Base-by-base conservation (phyloP, 192 early-diverging fungal species). In the Allomyces arbusculus region DNA sequence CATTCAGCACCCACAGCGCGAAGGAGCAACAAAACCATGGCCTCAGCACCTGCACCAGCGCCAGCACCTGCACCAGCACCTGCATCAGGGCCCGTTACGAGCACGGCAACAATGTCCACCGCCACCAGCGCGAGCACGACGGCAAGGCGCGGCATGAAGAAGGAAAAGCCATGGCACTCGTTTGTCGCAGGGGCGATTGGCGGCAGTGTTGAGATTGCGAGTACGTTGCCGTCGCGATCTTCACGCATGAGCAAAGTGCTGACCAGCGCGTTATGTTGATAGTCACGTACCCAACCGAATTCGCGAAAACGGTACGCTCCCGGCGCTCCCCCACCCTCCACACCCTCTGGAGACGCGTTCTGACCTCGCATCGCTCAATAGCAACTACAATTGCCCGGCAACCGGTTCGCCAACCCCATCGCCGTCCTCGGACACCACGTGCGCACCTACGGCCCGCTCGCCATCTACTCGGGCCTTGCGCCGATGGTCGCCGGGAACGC, bases 401-500 rank as follows among this genome's bases (percentile, higher is more conserved):
- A 14, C 16, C 50, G 50, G 9, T n/a, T 58, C 50, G 50, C 50
- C 50, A 58, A 58, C 3, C 89, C 95, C 3, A 76, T 91, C 28
- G 89, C 93, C 68, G 90, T 89, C 68, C 71, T 88, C 10, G 73
- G 78, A 12, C 73, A 79, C 25, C 96, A 91, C 0, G 76, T 94
- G 4, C 70, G 77, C 62, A 78, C 80, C 3, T 80, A 86, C 50
- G 95, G 93, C 19, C 63, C 91, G 23, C 58, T 73, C 5, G 88
- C 86, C 0, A 71, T 98, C 22, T 98, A 98, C 76, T 80, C 79
- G 8, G 93, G 93, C 19, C 80, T 95, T 7, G 86, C 91, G 44
- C 91, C 95, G 0, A 82, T 95, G 72, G 87, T 92, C 4, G 81
- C 91, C 67, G 95, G 95, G 11, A 96, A 87, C 64, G 89, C 93